Base-by-base conservation (phyloP, 2,329 filamentous ascomycete genomes). In the Neofusicoccum ribis region DNA sequence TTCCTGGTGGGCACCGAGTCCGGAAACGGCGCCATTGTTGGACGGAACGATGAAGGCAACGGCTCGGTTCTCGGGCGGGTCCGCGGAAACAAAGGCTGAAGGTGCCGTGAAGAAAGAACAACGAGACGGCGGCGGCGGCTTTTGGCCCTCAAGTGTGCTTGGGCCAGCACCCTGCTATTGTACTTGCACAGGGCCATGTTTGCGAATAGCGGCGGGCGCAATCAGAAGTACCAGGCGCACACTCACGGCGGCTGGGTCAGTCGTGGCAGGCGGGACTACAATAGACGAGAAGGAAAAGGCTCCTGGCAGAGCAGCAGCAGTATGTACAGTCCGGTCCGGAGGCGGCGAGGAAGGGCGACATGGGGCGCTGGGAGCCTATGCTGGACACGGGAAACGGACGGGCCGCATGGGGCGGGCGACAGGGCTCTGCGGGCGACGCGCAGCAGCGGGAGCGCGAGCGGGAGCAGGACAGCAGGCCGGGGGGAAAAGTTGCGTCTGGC, bases 211-310 rank as follows among this genome's bases (percentile, higher is more conserved):
- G 36, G 36, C 36, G 12, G 36, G 15, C 7, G 36, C 41, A 60
- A 60, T 39, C 17, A 17, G 15, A 44, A 46, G 56, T 1, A 15
- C 31, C 3, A 23, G 23, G 23, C 23, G 23, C 23, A 23, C 23
- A 23, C 23, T 23, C 23, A 23, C 23, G 23, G 23, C 5, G 5
- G 27, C 23, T 1, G 9, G 17, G n/a, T 61, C 34, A 61, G 37
- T 23, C 44, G 31, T 11, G 31, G 7, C 23, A 49, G 20, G 15
- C 37, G 8, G 47, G 36, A 49, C 49, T 41, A 58, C 51, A 64
- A 41, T 56, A 58, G 43, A 59, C 39, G 17, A 64, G 63, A 64
- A 62, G 59, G 37, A 62, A 62, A 62, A 62, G n/a, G 36, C 41
- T 36, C 23, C 41, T 54, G 49, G 49, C 52, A 27, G 37, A 34